Base-by-base conservation (phyloP, 202 grass and related monocot genomes). In the Setaria italica region DNA sequence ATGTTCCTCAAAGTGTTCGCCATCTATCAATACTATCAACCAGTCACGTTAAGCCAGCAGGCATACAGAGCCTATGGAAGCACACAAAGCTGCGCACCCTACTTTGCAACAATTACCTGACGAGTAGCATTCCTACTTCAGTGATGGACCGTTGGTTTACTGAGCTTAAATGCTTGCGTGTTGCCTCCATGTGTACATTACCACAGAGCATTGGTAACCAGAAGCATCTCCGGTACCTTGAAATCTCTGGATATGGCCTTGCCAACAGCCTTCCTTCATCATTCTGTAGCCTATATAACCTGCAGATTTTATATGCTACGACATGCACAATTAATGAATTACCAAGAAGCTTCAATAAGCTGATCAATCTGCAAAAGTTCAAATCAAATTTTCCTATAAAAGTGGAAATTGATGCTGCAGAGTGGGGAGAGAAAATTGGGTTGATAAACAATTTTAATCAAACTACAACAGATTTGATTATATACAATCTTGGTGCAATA, bases 161-260 rank as follows among this genome's bases (percentile, higher is more conserved):
- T 35, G 25, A n/a, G 48, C 29, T 72, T 72, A 2, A 0, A 6
- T 39, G 10, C 37, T 29, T 65, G 41, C 50, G 54, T 37, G 19
- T 48, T 3, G 39, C 80, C 69, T 60, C 41, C 0, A 0, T 48
- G 1, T 0, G 0, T 5, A 3, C 11, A 21, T 50, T 87, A 74
- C 85, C 67, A 63, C 20, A 80, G 42, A 81, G 57, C 5, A 81
- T 82, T 48, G 37, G 43, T 6, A 82, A 82, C 4, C 49, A 47
- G 51, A 87, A 87, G 25, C 42, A 82, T 82, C 85, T 87, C 16
- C 66, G 76, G 41, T 89, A 85, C 78, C 34, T 89, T 70, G 17
- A 67, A 42, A 42, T 85, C 9, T 85, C 68, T 4, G 0, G 2
- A 4, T 6, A 0, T 0, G 11, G 66, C 66, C 3, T 0, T 85